Evolutionary conservation across 2,329 filamentous ascomycete species (phyloP), one percentile per base, ranked within the genome.

Genomic region (Canariomyces notabilis): DNA sequence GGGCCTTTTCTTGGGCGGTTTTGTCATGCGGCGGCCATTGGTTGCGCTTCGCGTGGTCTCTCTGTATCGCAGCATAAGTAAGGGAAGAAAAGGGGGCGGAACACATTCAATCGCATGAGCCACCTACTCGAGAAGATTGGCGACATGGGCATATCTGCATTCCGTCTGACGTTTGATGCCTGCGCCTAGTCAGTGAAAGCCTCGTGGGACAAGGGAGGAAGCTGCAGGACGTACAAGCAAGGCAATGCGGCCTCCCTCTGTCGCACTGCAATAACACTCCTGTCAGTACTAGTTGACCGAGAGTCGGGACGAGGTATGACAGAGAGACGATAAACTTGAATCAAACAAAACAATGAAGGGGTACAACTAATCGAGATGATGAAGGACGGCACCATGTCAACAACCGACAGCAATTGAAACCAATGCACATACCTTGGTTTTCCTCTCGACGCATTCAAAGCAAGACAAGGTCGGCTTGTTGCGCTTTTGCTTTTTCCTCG

Each of bases 401-500:
- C n/a, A n/a, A n/a, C n/a, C n/a, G n/a, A n/a, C n/a, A n/a, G n/a
- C 8, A 40, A 35, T 21, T 48, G 42, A 56, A 42, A 35, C 42
- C 22, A 38, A 31, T 43, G 45, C 26, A 66, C 75, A 55, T 62
- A 84, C 84, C 74, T 88, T 90, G 19, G 86, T 90, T 68, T 90
- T 90, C 56, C 86, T 74, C 67, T 89, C 85, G 18, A 90, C 87
- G 60, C 87, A 91, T 62, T 89, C 85, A 51, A 82, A 77, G 59
- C 87, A 90, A 39, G 83, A 88, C 52, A 90, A 62, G 1, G 86
- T 90, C 3, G 87, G 87, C 64, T 91, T 91, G 67, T 91, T 91
- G 38, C 87, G 79, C 70, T 86, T 89, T 68, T 90, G 86, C 67
- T 85, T 88, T 70, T 86, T 87, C 64, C 69, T 75, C 9, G 69